Evolutionary conservation across 768 basidiomycete species (phyloP).

Genomic region (Suillus tomentosus): DNA sequence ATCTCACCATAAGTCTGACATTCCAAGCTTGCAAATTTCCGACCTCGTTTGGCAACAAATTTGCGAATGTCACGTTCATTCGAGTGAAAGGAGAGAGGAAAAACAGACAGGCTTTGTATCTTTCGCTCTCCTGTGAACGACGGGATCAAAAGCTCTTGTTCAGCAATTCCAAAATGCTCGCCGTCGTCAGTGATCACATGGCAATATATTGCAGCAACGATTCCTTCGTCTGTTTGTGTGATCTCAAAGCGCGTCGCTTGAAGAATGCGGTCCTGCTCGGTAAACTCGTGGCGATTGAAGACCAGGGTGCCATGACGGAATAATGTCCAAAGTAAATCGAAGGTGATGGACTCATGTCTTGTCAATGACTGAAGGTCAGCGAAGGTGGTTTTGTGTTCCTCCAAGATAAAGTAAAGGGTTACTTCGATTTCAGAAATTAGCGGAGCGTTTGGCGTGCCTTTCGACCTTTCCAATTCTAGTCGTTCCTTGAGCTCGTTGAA

Average conservation of each 20-base stretch:
- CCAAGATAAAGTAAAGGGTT: background rate
- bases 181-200: too few relatives aligned
- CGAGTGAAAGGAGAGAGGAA: background rate
- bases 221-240: too few relatives aligned
- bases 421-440: background rate
- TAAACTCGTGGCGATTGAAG: background rate
- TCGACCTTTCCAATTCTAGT: background rate
- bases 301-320: background rate
- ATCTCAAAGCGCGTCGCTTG: background rate
- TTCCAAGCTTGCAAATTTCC: background rate
- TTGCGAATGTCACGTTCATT: background rate
- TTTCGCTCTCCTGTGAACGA: too few relatives aligned
- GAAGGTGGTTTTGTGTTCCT: background rate
- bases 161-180: too few relatives aligned
- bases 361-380: background rate
- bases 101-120: background rate
- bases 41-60: background rate
- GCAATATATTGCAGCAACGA: too few relatives aligned
- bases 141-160: too few relatives aligned
- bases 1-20: background rate
- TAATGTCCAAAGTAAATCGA: constrained; percentile 1
- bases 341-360: background rate
- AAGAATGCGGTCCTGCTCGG: background rate
- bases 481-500: constrained; percentile 1
- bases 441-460: background rate